Evolutionary conservation across 371 early-diverging fungal genomes (phyloP).

Genomic region (Lichtheimia ramosa): DNA sequence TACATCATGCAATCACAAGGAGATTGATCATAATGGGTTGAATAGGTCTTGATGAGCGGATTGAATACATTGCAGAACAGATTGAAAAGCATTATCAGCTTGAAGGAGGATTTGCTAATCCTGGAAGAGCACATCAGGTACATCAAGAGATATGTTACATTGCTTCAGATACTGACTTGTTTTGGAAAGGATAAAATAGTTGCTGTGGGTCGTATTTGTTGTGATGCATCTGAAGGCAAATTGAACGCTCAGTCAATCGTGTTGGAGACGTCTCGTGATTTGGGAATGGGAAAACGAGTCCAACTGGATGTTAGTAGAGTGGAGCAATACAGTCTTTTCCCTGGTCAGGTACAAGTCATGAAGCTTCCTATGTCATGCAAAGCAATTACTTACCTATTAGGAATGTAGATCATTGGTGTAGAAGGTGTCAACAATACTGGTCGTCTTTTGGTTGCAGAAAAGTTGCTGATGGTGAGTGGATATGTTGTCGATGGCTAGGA

Average conservation of each 20-base stretch:
- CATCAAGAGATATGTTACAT: background rate
- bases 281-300: slow-evolving; percentile 76
- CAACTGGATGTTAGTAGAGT: slow-evolving; percentile 57
- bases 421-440: slow-evolving; percentile 43
- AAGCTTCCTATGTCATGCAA: background rate
- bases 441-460: slow-evolving; percentile 16
- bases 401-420: slow-evolving; percentile 36
- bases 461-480: slow-evolving; percentile 17
- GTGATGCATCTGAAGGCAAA: slow-evolving; percentile 62
- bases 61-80: slow-evolving; percentile 65
- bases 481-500: background rate
- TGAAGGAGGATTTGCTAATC: slow-evolving; percentile 56
- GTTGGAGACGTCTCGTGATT: slow-evolving; percentile 73
- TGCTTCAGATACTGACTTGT: background rate
- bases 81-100: slow-evolving; percentile 50
- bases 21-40: background rate
- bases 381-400: background rate
- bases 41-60: slow-evolving; percentile 62
- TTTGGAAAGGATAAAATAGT: slow-evolving; percentile 17
- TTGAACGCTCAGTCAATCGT: slow-evolving; percentile 70
- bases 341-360: slow-evolving; percentile 66
- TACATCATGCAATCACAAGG: background rate
- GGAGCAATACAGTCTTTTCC: slow-evolving; percentile 63
- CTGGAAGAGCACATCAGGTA: slow-evolving; percentile 59
- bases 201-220: slow-evolving; percentile 77